A percentile compares a stretch with the other conserved stretches of the same genome.
These are phyloP conservation scores for Leccinum ochraceum DNA, from an alignment of 768 basidiomycete species.

Conservation along the genomic window DNA sequence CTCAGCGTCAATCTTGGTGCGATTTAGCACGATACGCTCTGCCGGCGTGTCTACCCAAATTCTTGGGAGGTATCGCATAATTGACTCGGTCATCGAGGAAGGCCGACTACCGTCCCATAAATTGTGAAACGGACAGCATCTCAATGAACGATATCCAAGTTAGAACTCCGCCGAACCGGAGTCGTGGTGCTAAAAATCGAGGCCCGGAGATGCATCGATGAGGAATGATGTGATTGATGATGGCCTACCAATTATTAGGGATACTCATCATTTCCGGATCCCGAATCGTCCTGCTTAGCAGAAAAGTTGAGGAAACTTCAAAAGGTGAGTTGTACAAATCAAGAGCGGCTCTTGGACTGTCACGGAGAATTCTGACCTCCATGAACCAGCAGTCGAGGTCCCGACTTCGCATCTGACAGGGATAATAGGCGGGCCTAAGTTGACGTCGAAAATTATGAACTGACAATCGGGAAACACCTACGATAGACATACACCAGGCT, in stretches of 20 bases:
- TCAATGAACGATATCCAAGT: background rate
- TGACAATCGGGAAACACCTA: background rate
- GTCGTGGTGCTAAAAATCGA: background rate
- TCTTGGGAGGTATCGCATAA: background rate
- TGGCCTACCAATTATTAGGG: background rate
- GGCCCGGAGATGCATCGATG: background rate
- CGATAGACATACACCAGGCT: background rate
- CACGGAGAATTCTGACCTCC: background rate
- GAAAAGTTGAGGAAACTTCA: background rate
- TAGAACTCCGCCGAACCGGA: conserved; percentile 4
- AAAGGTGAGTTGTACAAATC: background rate
- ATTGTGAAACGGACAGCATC: conserved; percentile 6
- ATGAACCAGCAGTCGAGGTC: background rate
- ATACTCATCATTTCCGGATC: background rate
- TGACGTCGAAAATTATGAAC: background rate
- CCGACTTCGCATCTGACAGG: background rate
- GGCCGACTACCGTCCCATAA: conserved; percentile 4
- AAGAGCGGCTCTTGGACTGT: background rate
- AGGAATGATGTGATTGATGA: background rate
- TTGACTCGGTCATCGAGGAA: conserved; percentile 4
- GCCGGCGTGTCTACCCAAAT: background rate
- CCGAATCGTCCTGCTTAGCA: background rate
- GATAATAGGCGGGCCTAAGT: background rate
- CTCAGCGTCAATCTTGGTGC: conserved; percentile 20
- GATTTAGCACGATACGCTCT: conserved; percentile 1